Conservation (phyloP, 148 eudicot species). For the Rhododendron williamsianum region DNA sequence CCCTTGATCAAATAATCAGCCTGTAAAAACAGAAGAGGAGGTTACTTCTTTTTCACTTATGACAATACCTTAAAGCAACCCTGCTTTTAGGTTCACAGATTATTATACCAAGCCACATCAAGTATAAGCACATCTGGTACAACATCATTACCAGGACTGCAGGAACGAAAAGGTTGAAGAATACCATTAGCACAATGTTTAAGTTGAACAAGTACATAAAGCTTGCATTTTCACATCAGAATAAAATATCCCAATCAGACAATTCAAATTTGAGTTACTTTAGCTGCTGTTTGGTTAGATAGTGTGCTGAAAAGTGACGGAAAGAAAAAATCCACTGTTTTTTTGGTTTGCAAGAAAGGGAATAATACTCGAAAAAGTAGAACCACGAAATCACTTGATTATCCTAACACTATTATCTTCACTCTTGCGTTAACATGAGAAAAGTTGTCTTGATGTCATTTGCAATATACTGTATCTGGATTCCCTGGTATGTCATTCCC, state of each 20-base stretch:
- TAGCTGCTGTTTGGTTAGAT: neutral
- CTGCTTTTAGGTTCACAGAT: neutral
- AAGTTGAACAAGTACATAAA: neutral
- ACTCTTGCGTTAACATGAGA: neutral
- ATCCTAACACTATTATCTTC: neutral
- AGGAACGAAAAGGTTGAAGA: neutral
- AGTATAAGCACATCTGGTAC: neutral
- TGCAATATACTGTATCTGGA: neutral
- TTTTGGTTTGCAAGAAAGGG: neutral
- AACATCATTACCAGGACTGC: neutral
- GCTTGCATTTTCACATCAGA: neutral
- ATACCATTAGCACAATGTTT: neutral
- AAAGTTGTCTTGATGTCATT: neutral
- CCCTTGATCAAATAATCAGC: slow-evolving; percentile 64
- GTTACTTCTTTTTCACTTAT: neutral
- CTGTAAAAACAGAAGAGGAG: slow-evolving; percentile 28
- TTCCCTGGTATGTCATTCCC: neutral
- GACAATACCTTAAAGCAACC: neutral
- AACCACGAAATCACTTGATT: neutral
- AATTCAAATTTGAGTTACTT: neutral
- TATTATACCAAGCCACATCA: neutral
- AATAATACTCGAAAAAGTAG: neutral
- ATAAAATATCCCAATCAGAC: neutral
- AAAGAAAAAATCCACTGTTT: neutral
- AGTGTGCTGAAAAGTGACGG: neutral